A percentile compares a stretch with the other conserved stretches of the same genome.
Conservation (phyloP, 306 rosid species). For the Prunus salicina region DNA sequence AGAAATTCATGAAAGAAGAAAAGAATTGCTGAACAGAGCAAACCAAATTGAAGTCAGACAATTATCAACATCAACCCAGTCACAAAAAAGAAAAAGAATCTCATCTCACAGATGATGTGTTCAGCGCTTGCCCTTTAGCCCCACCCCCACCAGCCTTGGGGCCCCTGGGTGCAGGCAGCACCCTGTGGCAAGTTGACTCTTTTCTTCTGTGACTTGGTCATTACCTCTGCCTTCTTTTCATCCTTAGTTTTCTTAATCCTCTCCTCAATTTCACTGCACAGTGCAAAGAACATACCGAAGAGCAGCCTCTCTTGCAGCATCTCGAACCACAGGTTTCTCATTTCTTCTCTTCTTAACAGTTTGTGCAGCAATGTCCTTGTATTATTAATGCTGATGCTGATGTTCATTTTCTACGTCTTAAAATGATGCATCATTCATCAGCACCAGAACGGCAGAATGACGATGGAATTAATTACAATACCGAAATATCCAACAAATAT, state of each 20-base stretch:
- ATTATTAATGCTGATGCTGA: too few species aligned
- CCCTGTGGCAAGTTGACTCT: slow-evolving; percentile 2
- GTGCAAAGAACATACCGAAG: background rate
- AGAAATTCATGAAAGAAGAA: background rate
- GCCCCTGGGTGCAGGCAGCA: background rate
- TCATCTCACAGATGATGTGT: background rate
- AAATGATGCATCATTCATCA: too few species aligned
- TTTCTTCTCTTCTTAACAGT: background rate
- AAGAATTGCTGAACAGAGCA: background rate
- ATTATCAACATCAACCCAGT: background rate
- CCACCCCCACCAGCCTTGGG: background rate
- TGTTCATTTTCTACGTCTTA: too few species aligned
- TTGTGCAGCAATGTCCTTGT: slow-evolving; percentile 3
- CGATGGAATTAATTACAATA: too few species aligned
- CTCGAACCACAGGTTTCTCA: slow-evolving; percentile 2
- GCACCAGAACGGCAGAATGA: too few species aligned
- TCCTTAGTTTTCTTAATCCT: slow-evolving; percentile 14
- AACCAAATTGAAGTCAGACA: background rate
- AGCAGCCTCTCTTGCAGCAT: slow-evolving; percentile 6
- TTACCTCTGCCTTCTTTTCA: slow-evolving; percentile 14
- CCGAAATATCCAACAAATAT: too few species aligned
- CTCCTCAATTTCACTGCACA: slow-evolving; percentile 11
- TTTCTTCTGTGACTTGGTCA: background rate
- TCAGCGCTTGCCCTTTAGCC: slow-evolving; percentile 2
- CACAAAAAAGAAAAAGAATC: background rate